Conservation (phyloP, 129 eudicot species). For the Centella asiatica region DNA sequence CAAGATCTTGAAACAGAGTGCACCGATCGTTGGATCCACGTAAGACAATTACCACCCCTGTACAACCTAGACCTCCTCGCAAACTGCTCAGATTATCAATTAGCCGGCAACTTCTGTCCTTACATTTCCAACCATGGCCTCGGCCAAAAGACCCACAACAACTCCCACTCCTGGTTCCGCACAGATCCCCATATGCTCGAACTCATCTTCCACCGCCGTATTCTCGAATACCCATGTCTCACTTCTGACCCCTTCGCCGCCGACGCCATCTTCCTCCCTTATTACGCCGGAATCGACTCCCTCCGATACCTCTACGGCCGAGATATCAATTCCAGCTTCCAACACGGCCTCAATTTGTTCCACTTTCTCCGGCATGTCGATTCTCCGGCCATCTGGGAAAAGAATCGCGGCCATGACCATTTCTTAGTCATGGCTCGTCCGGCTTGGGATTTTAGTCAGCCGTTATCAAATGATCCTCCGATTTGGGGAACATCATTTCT, state of each 20-base stretch:
- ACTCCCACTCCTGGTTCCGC: constrained; percentile 78
- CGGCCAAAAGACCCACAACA: constrained; percentile 77
- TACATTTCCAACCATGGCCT: constrained; percentile 71
- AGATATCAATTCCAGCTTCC: constrained; percentile 39
- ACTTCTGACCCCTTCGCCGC: constrained; percentile 55
- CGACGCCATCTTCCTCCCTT: constrained; percentile 68
- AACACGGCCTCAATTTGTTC: constrained; percentile 52
- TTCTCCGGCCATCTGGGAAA: constrained; percentile 50
- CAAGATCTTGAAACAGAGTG: constrained; percentile 62
- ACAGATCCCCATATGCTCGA: constrained; percentile 72
- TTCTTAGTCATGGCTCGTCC: constrained; percentile 62
- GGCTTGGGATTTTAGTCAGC: constrained; percentile 78
- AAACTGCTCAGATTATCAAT: constrained; percentile 60
- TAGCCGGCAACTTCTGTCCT: constrained; percentile 52
- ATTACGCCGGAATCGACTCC: constrained; percentile 60
- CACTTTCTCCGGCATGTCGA: constrained; percentile 19
- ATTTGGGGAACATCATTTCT: constrained; percentile 74
- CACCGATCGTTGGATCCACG: constrained; percentile 74
- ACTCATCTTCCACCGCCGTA: constrained; percentile 80
- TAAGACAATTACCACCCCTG: constrained; percentile 61
- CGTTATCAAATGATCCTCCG: constrained; percentile 37
- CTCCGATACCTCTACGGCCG: constrained; percentile 53
- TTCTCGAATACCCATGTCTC: constrained; percentile 88
- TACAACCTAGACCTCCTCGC: constrained; percentile 66
- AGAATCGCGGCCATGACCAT: constrained; percentile 58